phyloP scores from a whole-genome alignment of 2,329 filamentous ascomycete species.

The Penicillium capsulatum region DNA sequence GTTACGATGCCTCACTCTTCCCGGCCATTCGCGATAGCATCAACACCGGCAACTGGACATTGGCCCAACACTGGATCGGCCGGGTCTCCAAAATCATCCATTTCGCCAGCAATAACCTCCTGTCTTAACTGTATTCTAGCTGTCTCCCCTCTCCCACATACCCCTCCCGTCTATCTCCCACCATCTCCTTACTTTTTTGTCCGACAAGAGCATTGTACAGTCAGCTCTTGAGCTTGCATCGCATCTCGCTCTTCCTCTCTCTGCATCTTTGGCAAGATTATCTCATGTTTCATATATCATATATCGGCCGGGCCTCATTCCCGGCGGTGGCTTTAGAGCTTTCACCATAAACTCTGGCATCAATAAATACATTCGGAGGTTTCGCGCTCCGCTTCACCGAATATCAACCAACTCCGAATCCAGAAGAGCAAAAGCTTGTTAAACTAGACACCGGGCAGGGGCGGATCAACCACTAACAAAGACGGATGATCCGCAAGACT shows the following conservation, averaged over 20 bases:
- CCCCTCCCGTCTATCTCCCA: neutral
- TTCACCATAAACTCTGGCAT: neutral
- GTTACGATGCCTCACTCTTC: conserved; percentile 65
- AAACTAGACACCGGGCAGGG: conserved; percentile 16
- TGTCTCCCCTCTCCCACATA: conserved; percentile 1
- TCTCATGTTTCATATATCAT: conserved; percentile 9
- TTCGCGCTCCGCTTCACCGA: no score
- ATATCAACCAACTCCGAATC: conserved; percentile 37
- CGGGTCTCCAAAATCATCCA: conserved; percentile 67
- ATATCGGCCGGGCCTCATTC: conserved; percentile 9
- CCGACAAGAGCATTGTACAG: conserved; percentile 19
- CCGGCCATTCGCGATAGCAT: conserved; percentile 82
- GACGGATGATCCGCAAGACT: conserved; percentile 27
- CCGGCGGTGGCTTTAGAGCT: conserved; percentile 1
- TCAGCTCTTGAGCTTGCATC: conserved; percentile 6
- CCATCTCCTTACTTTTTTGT: conserved; percentile 5
- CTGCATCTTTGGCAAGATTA: conserved; percentile 14
- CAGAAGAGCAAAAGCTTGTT: no score
- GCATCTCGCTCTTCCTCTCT: conserved; percentile 6
- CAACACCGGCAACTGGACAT: conserved; percentile 64
- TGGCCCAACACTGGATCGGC: conserved; percentile 64
- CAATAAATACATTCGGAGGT: conserved; percentile 1
- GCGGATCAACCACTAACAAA: conserved; percentile 20
- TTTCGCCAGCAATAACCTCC: conserved; percentile 54
- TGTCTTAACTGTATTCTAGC: conserved; percentile 26